phyloP scores from a whole-genome alignment of 306 rosid genomes.

The Carpinus fangiana region DNA sequence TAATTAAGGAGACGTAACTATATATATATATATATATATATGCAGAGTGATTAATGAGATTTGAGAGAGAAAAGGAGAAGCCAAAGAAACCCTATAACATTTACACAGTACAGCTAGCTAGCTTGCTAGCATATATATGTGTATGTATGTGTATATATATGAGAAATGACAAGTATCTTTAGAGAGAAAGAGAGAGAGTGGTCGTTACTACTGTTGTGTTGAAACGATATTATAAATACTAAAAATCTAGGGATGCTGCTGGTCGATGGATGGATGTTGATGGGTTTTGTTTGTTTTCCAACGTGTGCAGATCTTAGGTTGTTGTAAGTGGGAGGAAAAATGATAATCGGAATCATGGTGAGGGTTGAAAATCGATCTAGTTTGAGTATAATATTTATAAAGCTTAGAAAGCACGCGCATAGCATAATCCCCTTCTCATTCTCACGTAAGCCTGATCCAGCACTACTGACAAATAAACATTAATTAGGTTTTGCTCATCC shows the following conservation, averaged over 20 bases:
- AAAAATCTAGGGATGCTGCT: conserved; percentile 19
- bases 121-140: no score
- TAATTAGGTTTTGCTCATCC: background rate
- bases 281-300: conserved; percentile 13
- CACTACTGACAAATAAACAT: conserved; percentile 9
- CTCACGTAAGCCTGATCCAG: conserved; percentile 55
- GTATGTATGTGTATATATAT: no score
- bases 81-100: no score
- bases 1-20: no score
- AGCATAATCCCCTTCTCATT: conserved; percentile 27
- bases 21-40: no score
- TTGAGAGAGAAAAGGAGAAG: no score
- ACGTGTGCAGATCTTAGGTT: conserved; percentile 23
- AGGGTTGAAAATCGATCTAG: conserved; percentile 39
- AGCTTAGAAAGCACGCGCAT: conserved; percentile 55
- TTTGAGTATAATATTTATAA: conserved; percentile 22
- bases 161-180: no score
- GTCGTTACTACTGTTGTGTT: no score
- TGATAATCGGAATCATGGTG: conserved; percentile 50
- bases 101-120: no score
- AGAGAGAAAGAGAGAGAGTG: no score
- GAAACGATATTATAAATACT: no score
- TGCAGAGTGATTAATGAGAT: no score
- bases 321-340: conserved; percentile 44
- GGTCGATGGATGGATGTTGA: conserved; percentile 7